Percentiles rank a stretch among this genome's conserved stretches.
These are phyloP conservation scores for Zygosaccharomyces pseudobailii DNA, from an alignment of 1,139 yeast species.

Conservation along the genomic window DNA sequence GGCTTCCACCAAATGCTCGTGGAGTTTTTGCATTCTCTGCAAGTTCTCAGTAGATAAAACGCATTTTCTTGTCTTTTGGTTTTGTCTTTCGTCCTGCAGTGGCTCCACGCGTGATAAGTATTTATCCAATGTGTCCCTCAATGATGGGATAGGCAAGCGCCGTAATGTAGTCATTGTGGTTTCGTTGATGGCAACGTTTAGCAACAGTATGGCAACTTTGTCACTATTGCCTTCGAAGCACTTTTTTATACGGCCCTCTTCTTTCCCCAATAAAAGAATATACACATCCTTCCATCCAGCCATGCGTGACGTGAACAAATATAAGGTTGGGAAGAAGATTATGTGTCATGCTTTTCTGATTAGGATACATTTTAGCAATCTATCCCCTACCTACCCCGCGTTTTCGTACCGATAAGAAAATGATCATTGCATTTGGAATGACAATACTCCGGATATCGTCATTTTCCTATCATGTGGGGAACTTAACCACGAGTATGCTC, in stretches of 20 bases:
- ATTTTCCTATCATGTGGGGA: not conserved
- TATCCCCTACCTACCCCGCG: not conserved
- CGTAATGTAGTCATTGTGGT: constrained; percentile 5
- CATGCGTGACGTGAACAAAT: not conserved
- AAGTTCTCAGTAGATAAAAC: constrained; percentile 49
- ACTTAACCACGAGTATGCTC: no score
- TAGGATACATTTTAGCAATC: not conserved
- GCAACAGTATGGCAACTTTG: no score
- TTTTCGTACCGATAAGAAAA: not conserved
- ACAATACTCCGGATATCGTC: not conserved
- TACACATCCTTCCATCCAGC: constrained; percentile 1
- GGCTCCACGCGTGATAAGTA: constrained; percentile 69
- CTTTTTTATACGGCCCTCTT: not conserved
- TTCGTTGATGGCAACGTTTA: no score
- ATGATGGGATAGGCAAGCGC: constrained; percentile 67
- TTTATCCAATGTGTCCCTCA: constrained; percentile 56
- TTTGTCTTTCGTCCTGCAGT: constrained; percentile 68
- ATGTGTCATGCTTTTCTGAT: not conserved
- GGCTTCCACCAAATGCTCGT: constrained; percentile 28
- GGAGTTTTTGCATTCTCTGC: constrained; percentile 41
- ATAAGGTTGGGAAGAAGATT: not conserved
- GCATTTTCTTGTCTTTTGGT: constrained; percentile 54
- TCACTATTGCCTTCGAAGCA: no score
- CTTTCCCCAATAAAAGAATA: not conserved
- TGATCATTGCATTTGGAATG: not conserved